These are phyloP conservation scores for Drechslerella stenobrocha DNA, from an alignment of 2,329 filamentous ascomycete genomes.

Conservation along the genomic window DNA sequence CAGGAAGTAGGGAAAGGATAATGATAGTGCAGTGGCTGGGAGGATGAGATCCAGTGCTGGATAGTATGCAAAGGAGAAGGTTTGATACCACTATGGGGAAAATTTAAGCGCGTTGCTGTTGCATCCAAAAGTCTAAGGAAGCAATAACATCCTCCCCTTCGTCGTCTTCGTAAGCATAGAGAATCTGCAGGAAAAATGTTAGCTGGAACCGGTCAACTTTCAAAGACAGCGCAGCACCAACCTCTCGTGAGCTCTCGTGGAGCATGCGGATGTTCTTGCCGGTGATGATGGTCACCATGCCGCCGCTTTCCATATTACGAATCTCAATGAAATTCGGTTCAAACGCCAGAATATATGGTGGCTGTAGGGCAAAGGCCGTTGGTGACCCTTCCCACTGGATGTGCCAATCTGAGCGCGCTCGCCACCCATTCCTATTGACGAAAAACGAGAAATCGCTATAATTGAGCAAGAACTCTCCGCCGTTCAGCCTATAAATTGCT, in stretches of 20 bases:
- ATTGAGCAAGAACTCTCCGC: conserved; percentile 87
- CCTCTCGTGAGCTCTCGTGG: conserved; percentile 95
- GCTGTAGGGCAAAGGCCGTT: conserved; percentile 87
- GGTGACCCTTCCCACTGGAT: conserved; percentile 97
- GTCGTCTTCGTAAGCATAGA: conserved; percentile 91
- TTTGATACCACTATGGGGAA: background rate
- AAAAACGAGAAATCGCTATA: conserved; percentile 99
- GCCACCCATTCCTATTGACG: conserved; percentile 97
- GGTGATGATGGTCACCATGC: conserved; percentile 88
- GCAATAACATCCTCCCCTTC: conserved; percentile 89
- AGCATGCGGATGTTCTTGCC: conserved; percentile 97
- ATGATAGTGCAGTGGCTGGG: background rate
- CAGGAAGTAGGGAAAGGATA: background rate
- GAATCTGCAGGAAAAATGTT: conserved; percentile 66
- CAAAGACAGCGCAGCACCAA: conserved; percentile 58
- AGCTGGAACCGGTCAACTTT: background rate
- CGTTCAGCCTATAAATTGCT: conserved; percentile 94
- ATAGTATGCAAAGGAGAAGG: background rate
- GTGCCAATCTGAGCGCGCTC: conserved; percentile 91
- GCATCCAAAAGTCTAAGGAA: conserved; percentile 94
- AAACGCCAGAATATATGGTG: conserved; percentile 95
- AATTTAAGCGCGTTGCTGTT: conserved; percentile 53
- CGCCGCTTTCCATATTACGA: conserved; percentile 88
- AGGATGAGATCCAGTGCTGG: background rate
- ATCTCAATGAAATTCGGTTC: conserved; percentile 98